phyloP scores from a whole-genome alignment of 78 protist species.

The Dictyostelium citrinum region DNA sequence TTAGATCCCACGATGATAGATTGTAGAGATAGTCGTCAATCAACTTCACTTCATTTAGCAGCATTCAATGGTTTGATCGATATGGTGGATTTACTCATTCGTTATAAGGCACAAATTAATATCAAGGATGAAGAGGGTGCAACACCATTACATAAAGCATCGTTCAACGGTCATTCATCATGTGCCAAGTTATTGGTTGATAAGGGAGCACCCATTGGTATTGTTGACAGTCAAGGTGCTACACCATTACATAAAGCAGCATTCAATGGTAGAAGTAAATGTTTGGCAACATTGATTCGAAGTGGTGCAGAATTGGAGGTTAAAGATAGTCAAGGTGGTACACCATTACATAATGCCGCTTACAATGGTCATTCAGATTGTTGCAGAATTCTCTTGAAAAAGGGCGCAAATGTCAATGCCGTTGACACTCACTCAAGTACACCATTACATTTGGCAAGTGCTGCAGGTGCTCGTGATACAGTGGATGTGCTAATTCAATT shows the following conservation, averaged over 20 bases:
- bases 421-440: constrained; percentile 70
- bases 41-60: constrained; percentile 84
- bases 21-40: constrained; percentile 54
- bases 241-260: constrained; percentile 84
- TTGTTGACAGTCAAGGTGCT: constrained; percentile 74
- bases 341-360: constrained; percentile 81
- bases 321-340: constrained; percentile 81
- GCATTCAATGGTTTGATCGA: constrained; percentile 71
- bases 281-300: constrained; percentile 55
- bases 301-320: constrained; percentile 60
- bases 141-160: constrained; percentile 77
- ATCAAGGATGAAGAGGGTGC: constrained; percentile 80
- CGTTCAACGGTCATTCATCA: constrained; percentile 69
- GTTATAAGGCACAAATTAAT: constrained; percentile 22
- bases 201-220: constrained; percentile 47
- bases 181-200: constrained; percentile 63
- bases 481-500: constrained; percentile 29
- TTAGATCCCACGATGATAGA: constrained; percentile 19
- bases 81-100: constrained; percentile 56
- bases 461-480: constrained; percentile 74
- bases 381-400: constrained; percentile 53
- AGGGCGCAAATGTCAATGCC: constrained; percentile 68
- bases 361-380: constrained; percentile 79
- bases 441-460: constrained; percentile 77
- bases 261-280: constrained; percentile 61